Evolutionary conservation across 345 rosid species (phyloP).

Genomic region (Ailanthus altissimus): DNA sequence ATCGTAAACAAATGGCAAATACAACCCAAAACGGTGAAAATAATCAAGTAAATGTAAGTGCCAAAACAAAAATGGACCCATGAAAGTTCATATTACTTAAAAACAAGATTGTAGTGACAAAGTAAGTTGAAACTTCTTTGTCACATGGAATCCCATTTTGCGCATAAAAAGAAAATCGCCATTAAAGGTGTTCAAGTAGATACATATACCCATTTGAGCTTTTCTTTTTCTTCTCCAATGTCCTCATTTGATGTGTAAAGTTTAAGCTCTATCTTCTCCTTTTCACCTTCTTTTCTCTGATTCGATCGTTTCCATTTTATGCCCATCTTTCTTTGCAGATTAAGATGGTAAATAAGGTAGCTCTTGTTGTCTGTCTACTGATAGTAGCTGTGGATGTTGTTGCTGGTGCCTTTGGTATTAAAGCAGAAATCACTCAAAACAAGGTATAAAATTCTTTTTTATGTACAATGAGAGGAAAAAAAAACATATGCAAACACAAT

Average conservation of each 20-base stretch:
- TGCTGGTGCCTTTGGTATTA: slow-evolving; percentile 31
- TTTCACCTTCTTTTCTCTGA: not conserved
- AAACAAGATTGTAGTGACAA: not conserved
- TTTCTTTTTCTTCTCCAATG: not conserved
- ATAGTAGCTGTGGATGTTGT: slow-evolving; percentile 26
- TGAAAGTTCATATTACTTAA: too few relatives aligned
- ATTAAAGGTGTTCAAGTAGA: not conserved
- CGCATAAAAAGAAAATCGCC: not conserved
- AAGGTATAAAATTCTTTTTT: slow-evolving; percentile 16
- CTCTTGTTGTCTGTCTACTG: slow-evolving; percentile 29
- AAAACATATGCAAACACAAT: too few relatives aligned
- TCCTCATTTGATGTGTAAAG: not conserved
- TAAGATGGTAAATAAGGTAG: too few relatives aligned
- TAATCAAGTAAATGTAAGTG: too few relatives aligned
- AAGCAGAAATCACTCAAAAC: slow-evolving; percentile 26
- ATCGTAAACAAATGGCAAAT: too few relatives aligned
- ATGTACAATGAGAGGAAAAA: not conserved
- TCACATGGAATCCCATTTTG: not conserved
- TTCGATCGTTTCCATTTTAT: not conserved
- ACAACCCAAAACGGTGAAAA: too few relatives aligned
- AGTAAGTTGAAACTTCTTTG: not conserved
- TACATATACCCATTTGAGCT: not conserved
- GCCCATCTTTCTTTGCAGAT: not conserved
- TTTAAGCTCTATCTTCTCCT: not conserved
- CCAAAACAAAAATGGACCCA: too few relatives aligned